Percentiles rank a stretch among this genome's conserved stretches.
phyloP scores from a whole-genome alignment of 2,329 filamentous ascomycete species.

The Helotiales sp. region DNA sequence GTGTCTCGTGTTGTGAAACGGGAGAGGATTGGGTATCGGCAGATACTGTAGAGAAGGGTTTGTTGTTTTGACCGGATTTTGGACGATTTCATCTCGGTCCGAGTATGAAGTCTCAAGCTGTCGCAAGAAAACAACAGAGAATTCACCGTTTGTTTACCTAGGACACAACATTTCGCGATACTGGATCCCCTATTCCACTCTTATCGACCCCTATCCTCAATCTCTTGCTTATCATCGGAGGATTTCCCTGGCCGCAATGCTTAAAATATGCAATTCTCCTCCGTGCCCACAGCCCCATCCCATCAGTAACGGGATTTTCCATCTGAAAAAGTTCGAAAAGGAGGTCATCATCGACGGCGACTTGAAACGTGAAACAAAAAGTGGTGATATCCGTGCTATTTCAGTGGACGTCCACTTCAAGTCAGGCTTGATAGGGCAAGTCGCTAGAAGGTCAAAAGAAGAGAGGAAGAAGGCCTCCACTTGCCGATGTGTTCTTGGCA shows the following conservation, averaged over 20 bases:
- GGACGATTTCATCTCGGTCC: background rate
- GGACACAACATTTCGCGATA: too few relatives aligned
- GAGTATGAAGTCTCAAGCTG: background rate
- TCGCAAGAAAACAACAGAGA: background rate
- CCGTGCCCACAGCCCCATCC: background rate
- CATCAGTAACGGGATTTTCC: background rate
- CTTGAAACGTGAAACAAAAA: slow-evolving; percentile 5
- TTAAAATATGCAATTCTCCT: background rate
- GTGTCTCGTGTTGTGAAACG: background rate
- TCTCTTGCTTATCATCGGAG: background rate
- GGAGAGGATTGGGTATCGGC: background rate
- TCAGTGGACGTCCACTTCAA: background rate
- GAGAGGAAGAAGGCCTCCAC: background rate
- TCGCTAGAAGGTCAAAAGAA: background rate
- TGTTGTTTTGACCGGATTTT: background rate
- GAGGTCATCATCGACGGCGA: background rate
- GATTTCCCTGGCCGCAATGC: background rate
- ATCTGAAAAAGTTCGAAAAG: background rate
- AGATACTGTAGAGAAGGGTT: background rate
- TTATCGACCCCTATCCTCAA: background rate
- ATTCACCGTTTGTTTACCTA: too few relatives aligned
- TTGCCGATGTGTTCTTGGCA: background rate
- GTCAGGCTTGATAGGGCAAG: background rate
- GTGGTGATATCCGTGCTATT: slow-evolving; percentile 2
- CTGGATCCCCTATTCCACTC: background rate